Evolutionary conservation across 768 basidiomycete genomes (phyloP), one percentile per base, ranked within the genome.

Genomic region (Suillus discolor): DNA sequence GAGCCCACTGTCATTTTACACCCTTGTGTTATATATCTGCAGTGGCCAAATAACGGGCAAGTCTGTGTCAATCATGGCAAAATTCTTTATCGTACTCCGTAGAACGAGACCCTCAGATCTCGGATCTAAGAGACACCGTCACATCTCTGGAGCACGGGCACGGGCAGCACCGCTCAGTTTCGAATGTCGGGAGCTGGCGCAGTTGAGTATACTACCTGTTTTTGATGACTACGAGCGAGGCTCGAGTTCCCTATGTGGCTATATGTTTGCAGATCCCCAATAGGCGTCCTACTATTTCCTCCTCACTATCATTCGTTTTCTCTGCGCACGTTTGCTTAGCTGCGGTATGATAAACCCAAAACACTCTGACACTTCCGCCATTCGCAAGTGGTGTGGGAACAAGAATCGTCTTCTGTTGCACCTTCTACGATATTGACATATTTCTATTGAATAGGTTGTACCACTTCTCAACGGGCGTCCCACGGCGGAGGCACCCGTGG

Each of bases 1-100:
- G 78, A 91, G 38, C 84, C 89, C 28, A 86, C 88, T 8, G 85
- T 86, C 55, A 82, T 87, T 15, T 80, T 87, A 4, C 79, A 82
- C 62, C 88, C 91, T 2, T 89, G 89, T 3, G 69, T 73, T 36
- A 84, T 79, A 15, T 84, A 83, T 71, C 73, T 93, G 7, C 90
- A 91, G 72, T 91, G 89, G 87, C 86, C 89, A 18, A 82, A 82
- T 18, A 90, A 93, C 62, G 91, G 92, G 0, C 92, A 94, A 70
- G 78, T 86, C 1, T 80, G 84, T 62, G 83, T 93, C 62, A 74
- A 87, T 94, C 39, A 69, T 93, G 78, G 92, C 93, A 72, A 67
- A 65, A 59, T 20, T 55, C 36, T 31, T 5, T 31, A 31, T 31
- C 55, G 1, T 16, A 41, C 59, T 59, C 23, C 38, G 28, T 6